Evolutionary conservation across 179 eudicot genomes (phyloP), one percentile per base, ranked within the genome.

Genomic region (Corrigiola litoralis): DNA sequence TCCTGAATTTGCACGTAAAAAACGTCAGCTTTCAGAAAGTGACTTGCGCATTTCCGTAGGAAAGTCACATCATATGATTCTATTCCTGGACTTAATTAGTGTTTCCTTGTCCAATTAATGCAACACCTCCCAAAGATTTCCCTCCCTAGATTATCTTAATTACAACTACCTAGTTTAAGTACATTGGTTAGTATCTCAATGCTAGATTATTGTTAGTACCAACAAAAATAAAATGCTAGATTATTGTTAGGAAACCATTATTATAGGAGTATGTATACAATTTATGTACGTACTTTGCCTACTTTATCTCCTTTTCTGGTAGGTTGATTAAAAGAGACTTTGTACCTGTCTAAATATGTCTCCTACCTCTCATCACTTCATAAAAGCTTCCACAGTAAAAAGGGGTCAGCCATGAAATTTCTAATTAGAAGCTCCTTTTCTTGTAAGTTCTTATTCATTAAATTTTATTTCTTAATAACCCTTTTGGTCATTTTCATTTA

Each of bases 391-490:
- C n/a, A 31, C 23, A 13, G 16, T 24, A 67, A 51, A 27, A 50
- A 47, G 25, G 28, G 41, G 59, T 31, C 38, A 68, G 59, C 61
- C 63, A 60, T 70, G 58, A 68, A 64, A 50, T 71, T 62, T 51
- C 70, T 45, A 25, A 18, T 36, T 36, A 29, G 58, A 68, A 70
- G 77, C 70, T 72, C 73, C 18, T 67, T 9, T 56, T 65, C 48
- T 45, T 57, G 75, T 79, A 72, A 77, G 73, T 47, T 63, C 68
- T 64, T 65, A 45, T 49, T 61, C 65, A 14, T 9, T 36, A 57
- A 54, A 49, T 66, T 37, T 16, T 3, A 57, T 55, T 31, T 73
- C 55, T 31, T 25, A 21, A 29, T 42, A 18, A 51, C 79, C 77
- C 79, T 58, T 59, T 47, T 73, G 24, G 34, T 63, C 32, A 21